These are phyloP conservation scores for Colletotrichum tanaceti DNA, from an alignment of 2,329 filamentous ascomycete genomes.

Conservation along the genomic window DNA sequence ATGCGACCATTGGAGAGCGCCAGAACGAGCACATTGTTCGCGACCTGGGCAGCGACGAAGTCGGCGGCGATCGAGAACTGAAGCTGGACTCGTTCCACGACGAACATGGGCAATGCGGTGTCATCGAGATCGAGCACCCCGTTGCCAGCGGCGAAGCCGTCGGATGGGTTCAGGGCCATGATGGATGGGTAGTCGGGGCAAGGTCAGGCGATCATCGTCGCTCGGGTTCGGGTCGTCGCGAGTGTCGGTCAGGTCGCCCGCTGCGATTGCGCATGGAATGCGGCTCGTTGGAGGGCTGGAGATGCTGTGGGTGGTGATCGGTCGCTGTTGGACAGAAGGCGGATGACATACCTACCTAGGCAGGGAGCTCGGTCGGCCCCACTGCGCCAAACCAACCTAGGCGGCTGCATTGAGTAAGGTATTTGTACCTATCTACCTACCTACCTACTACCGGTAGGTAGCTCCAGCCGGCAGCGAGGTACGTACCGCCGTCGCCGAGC, in stretches of 20 bases:
- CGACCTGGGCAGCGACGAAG: constrained; percentile 95
- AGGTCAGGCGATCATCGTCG: constrained; percentile 36
- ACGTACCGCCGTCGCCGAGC: constrained; percentile 31
- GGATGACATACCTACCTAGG: constrained; percentile 42
- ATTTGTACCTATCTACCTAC: too few species aligned
- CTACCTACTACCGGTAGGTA: too few species aligned
- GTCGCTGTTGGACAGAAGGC: constrained; percentile 30
- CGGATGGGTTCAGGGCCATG: constrained; percentile 78
- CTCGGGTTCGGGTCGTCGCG: constrained; percentile 13
- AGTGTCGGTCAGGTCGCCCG: constrained; percentile 23
- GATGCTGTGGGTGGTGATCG: constrained; percentile 22
- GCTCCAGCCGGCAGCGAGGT: background rate
- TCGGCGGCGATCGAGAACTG: constrained; percentile 95
- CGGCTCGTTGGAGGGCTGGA: constrained; percentile 30
- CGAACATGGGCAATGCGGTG: constrained; percentile 87
- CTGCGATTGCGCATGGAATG: constrained; percentile 28
- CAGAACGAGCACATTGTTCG: constrained; percentile 95
- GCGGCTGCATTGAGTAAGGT: background rate
- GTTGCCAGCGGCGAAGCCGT: constrained; percentile 76
- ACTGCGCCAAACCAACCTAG: constrained; percentile 4
- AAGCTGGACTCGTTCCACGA: constrained; percentile 90
- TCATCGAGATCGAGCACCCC: constrained; percentile 67
- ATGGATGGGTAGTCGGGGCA: background rate
- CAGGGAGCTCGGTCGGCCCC: constrained; percentile 26
- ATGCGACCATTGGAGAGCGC: constrained; percentile 93